Evolutionary conservation across 768 basidiomycete species (phyloP).

Genomic region (Daedaleopsis nitida): DNA sequence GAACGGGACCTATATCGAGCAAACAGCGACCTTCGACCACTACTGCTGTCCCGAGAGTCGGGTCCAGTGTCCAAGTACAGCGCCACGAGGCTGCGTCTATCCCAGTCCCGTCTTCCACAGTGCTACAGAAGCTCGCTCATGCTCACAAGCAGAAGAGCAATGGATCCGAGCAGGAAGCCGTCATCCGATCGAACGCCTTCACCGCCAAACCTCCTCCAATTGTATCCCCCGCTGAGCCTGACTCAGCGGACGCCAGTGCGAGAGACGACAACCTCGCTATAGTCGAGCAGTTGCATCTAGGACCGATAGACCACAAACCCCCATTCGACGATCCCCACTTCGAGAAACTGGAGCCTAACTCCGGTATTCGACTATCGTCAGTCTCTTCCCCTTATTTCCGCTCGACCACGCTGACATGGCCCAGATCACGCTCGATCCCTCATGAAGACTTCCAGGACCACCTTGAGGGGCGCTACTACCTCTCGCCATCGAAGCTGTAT

Average conservation of each 20-base stretch:
- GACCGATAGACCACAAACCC: constrained; percentile 75
- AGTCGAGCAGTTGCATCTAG: constrained; percentile 74
- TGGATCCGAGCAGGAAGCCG: background rate
- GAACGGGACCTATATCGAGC: background rate
- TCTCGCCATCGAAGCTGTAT: constrained; percentile 89
- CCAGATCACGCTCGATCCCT: constrained; percentile 69
- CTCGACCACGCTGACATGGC: background rate
- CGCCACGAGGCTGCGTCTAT: background rate
- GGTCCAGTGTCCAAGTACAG: constrained; percentile 1
- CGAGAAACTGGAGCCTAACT: constrained; percentile 85
- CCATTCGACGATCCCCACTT: constrained; percentile 77
- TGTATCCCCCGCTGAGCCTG: background rate
- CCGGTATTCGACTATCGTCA: constrained; percentile 80
- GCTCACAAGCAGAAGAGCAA: constrained; percentile 10
- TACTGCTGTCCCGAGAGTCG: background rate
- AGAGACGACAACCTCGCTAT: constrained; percentile 69
- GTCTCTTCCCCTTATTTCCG: constrained; percentile 32
- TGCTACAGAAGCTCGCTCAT: constrained; percentile 53
- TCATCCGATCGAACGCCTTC: constrained; percentile 28
- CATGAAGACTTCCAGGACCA: constrained; percentile 82
- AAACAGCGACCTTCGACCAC: background rate
- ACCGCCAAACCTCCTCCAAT: constrained; percentile 16
- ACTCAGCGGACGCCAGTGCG: constrained; percentile 8
- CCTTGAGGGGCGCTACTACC: constrained; percentile 79
- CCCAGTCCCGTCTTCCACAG: constrained; percentile 48